Evolutionary conservation across 176 grass and related monocot species (phyloP).

Genomic region (Carex kokanica): DNA sequence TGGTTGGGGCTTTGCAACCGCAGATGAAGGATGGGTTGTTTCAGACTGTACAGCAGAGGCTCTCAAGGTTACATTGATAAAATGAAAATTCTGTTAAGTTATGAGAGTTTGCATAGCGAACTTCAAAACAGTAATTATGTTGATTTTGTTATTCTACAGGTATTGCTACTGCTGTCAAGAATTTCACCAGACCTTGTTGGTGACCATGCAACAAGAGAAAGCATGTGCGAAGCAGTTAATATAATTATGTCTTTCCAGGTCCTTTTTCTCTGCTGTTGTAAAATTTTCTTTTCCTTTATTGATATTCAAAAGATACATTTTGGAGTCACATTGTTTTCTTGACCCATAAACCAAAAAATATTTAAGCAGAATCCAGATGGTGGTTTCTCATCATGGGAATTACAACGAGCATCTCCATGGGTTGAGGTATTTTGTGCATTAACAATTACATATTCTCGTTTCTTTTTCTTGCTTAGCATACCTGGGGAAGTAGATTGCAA

Average conservation of each 20-base stretch:
- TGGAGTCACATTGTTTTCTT: not conserved
- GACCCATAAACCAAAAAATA: constrained; percentile 19
- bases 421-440: constrained; percentile 42
- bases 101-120: not conserved
- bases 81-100: not conserved
- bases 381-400: constrained; percentile 67
- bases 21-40: constrained; percentile 62
- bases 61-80: constrained; percentile 43
- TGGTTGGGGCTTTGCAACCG: constrained; percentile 62
- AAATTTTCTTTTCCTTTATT: not conserved
- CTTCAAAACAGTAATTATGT: not conserved
- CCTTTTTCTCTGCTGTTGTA: constrained; percentile 11
- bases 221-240: constrained; percentile 21
- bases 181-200: constrained; percentile 19
- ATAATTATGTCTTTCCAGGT: constrained; percentile 20
- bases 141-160: not conserved
- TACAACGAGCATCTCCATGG: constrained; percentile 62
- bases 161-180: constrained; percentile 5
- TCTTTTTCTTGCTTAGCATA: not conserved
- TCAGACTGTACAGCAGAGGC: constrained; percentile 86
- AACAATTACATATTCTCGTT: not conserved
- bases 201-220: constrained; percentile 16
- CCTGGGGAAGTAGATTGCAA: not conserved
- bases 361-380: constrained; percentile 55
- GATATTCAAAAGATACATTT: not conserved